Conservation (phyloP, 192 early-diverging fungal genomes). For the Thamnidium elegans region DNA sequence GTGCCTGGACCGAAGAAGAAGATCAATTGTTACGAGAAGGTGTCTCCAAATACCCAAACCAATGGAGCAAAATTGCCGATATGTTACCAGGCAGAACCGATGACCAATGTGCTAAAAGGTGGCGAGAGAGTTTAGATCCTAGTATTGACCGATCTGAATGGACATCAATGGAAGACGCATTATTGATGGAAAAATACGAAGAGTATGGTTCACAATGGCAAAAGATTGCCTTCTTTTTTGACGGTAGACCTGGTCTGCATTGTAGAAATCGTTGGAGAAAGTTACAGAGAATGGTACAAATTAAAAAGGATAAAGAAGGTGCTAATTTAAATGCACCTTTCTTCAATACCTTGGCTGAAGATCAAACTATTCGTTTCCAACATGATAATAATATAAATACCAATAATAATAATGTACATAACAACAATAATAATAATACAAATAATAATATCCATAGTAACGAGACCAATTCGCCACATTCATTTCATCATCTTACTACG, state of each 20-base stretch:
- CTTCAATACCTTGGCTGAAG: slow-evolving; percentile 9
- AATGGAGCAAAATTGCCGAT: slow-evolving; percentile 83
- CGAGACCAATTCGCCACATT: background rate
- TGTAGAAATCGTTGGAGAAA: slow-evolving; percentile 81
- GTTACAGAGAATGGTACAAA: slow-evolving; percentile 56
- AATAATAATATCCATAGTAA: background rate
- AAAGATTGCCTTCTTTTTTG: slow-evolving; percentile 71
- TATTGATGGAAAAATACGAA: slow-evolving; percentile 57
- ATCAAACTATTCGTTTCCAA: slow-evolving; percentile 8
- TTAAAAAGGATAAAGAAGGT: slow-evolving; percentile 21
- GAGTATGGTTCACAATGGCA: slow-evolving; percentile 79
- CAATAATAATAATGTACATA: background rate
- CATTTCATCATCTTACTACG: background rate
- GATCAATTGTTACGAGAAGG: slow-evolving; percentile 69
- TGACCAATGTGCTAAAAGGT: slow-evolving; percentile 89
- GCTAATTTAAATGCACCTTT: background rate
- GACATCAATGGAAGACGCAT: slow-evolving; percentile 63
- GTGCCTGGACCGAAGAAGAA: slow-evolving; percentile 80
- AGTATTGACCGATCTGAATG: slow-evolving; percentile 70
- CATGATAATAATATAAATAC: background rate
- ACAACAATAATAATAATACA: background rate
- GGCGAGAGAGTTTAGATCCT: slow-evolving; percentile 85
- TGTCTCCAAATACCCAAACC: slow-evolving; percentile 63
- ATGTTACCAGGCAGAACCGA: slow-evolving; percentile 77
- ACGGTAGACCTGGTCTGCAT: slow-evolving; percentile 71